Base-by-base conservation (phyloP, 768 basidiomycete genomes). In the Bullera alba region DNA sequence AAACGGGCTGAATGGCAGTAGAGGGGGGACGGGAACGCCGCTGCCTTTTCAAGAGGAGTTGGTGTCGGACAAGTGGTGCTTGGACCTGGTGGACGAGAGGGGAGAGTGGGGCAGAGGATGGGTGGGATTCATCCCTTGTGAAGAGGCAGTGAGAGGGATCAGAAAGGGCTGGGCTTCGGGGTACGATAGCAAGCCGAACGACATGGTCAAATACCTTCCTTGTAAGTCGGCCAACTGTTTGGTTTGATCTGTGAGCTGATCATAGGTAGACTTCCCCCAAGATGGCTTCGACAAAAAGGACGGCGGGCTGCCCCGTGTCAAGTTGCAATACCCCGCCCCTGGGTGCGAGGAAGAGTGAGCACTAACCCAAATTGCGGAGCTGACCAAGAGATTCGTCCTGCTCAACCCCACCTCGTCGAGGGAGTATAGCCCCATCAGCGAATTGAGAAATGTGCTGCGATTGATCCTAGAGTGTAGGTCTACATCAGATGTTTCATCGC, bases 311-410 rank as follows among this genome's bases (percentile, higher is more conserved):
- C 70, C 68, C 16, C 49, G 34, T 17, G 66, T 69, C 0, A 62
- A 69, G 22, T 52, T 72, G 21, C 51, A 56, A 7, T 69, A 72
- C 39, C 71, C 71, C 14, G 62, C 66, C 10, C n/a, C 27, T 19
- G 69, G 65, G 3, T 72, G 65, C 51, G 50, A 47, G n/a, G 71
- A 72, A 39, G 53, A 48, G 65, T 67, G 42, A 56, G 62, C 42
- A 14, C 23, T 34, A n/a, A n/a, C 32, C 10, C 23, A 26, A 14
- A 10, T 26, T 43, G 12, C 25, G 26, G n/a, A 47, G 14, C 23
- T 4, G n/a, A n/a, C 25, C 19, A 6, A 14, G 38, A 67, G 63
- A 22, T 70, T 67, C 32, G 44, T 59, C 5, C 48, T 70, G 23
- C 59, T 70, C 28, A 53, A 44, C 0, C 63, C 68, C 21, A 63